A percentile compares a stretch with the other conserved stretches of the same genome.
phyloP scores from a whole-genome alignment of 345 rosid species.

The Diplotaxis tenuifolia region DNA sequence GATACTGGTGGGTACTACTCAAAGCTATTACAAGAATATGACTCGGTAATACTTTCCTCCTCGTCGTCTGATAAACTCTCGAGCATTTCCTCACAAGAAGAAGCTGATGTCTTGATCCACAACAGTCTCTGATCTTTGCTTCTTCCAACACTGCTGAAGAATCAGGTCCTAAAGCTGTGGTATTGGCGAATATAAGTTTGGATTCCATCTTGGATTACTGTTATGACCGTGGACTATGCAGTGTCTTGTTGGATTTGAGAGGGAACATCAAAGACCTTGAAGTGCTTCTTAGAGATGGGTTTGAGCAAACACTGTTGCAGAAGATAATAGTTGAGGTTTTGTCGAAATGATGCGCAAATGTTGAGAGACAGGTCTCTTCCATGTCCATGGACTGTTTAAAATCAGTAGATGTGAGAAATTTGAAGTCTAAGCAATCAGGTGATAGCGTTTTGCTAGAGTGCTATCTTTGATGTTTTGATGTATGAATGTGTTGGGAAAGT shows the following conservation, averaged over 20 bases:
- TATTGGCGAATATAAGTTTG: conserved; percentile 44
- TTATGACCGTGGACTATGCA: conserved; percentile 50
- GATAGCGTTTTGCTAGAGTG: conserved; percentile 57
- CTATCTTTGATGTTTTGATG: conserved; percentile 44
- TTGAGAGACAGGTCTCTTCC: not conserved
- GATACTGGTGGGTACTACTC: conserved; percentile 70
- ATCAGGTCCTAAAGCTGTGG: conserved; percentile 42
- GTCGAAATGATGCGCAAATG: conserved; percentile 50
- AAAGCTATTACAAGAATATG: conserved; percentile 63
- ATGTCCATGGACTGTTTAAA: conserved; percentile 37
- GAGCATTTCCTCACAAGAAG: conserved; percentile 51
- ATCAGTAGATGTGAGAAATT: conserved; percentile 45
- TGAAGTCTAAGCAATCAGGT: conserved; percentile 41
- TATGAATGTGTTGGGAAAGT: not conserved
- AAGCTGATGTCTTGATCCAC: conserved; percentile 53
- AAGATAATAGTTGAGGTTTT: conserved; percentile 58
- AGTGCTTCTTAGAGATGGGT: conserved; percentile 50
- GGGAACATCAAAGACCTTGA: conserved; percentile 47
- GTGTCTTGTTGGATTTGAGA: conserved; percentile 61
- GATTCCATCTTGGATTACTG: conserved; percentile 57
- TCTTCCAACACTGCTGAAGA: conserved; percentile 27
- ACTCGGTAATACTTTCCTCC: conserved; percentile 56
- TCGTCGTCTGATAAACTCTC: conserved; percentile 39
- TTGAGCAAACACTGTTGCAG: conserved; percentile 50
- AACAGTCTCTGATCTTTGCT: conserved; percentile 30